Conservation (phyloP, 2,329 filamentous ascomycete genomes). For the Thelonectria olida region DNA sequence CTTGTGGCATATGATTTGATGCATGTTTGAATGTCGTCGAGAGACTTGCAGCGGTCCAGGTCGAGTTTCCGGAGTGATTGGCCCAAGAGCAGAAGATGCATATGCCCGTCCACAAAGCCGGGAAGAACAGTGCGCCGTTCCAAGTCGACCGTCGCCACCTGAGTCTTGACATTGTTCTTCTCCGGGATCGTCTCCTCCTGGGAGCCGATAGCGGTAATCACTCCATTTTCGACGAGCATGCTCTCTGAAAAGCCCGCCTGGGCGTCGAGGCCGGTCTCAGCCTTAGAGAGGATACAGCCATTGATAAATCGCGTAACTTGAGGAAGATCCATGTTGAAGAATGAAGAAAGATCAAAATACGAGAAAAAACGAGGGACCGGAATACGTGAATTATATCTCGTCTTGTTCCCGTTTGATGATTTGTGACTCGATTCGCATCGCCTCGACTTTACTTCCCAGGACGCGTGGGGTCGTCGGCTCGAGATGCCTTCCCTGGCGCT, state of each 20-base stretch:
- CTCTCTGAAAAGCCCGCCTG: conserved; percentile 36
- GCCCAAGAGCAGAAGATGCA: conserved; percentile 14
- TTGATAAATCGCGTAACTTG: conserved; percentile 27
- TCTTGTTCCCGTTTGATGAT: too few species aligned
- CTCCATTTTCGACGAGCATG: conserved; percentile 43
- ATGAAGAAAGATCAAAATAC: too few species aligned
- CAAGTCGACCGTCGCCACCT: conserved; percentile 30
- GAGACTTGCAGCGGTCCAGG: neutral
- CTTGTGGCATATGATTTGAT: neutral
- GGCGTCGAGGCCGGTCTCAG: conserved; percentile 21
- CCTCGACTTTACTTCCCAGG: neutral
- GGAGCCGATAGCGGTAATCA: conserved; percentile 44
- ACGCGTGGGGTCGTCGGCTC: neutral
- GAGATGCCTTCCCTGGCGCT: neutral
- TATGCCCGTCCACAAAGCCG: conserved; percentile 16
- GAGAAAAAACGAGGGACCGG: neutral
- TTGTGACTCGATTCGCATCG: neutral
- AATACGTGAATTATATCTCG: neutral
- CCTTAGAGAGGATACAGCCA: conserved; percentile 32
- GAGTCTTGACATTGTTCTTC: too few species aligned
- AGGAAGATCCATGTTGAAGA: neutral
- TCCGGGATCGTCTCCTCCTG: conserved; percentile 16
- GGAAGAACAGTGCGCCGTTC: conserved; percentile 40
- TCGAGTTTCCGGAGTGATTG: conserved; percentile 7
- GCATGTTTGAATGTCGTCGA: conserved; percentile 6